phyloP scores from a whole-genome alignment of 2,329 filamentous ascomycete species.

The Penicillium fuscoglaucum region DNA sequence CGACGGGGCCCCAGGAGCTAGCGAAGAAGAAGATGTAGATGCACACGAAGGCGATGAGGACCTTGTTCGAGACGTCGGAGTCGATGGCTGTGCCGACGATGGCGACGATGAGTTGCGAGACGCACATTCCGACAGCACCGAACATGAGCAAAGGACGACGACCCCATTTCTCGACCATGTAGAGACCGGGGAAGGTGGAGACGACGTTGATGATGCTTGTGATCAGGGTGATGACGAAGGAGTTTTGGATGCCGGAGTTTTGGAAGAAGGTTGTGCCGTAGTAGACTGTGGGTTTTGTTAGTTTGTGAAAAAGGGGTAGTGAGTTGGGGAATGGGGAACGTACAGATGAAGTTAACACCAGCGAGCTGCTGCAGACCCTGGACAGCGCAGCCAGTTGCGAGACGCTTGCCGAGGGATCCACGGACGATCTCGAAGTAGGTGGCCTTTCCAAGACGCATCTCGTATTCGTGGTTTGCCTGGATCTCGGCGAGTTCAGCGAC shows the following conservation, averaged over 20 bases:
- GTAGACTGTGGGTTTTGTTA: constrained; percentile 26
- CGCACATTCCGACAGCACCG: constrained; percentile 47
- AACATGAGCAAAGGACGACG: constrained; percentile 46
- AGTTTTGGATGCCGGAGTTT: constrained; percentile 40
- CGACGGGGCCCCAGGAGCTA: constrained; percentile 43
- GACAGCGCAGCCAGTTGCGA: constrained; percentile 39
- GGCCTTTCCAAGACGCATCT: constrained; percentile 45
- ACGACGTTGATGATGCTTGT: constrained; percentile 49
- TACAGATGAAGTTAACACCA: constrained; percentile 45
- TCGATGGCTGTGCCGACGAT: constrained; percentile 46
- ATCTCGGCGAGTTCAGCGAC: constrained; percentile 79
- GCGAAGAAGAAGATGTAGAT: constrained; percentile 53
- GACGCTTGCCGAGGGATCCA: constrained; percentile 36
- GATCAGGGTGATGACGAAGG: constrained; percentile 49
- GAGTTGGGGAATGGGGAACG: background rate
- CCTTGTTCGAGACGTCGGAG: constrained; percentile 42
- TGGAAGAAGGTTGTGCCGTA: constrained; percentile 43
- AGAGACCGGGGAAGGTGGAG: constrained; percentile 50
- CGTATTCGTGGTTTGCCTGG: constrained; percentile 82
- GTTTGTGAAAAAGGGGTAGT: background rate
- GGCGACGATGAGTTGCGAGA: constrained; percentile 52
- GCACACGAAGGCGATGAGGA: constrained; percentile 49
- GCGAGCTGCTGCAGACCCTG: constrained; percentile 44
- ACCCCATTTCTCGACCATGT: constrained; percentile 51
- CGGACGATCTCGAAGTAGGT: constrained; percentile 17